Evolutionary conservation across 495 filamentous ascomycete genomes (phyloP).

Genomic region (Aspergillus panamensis): DNA sequence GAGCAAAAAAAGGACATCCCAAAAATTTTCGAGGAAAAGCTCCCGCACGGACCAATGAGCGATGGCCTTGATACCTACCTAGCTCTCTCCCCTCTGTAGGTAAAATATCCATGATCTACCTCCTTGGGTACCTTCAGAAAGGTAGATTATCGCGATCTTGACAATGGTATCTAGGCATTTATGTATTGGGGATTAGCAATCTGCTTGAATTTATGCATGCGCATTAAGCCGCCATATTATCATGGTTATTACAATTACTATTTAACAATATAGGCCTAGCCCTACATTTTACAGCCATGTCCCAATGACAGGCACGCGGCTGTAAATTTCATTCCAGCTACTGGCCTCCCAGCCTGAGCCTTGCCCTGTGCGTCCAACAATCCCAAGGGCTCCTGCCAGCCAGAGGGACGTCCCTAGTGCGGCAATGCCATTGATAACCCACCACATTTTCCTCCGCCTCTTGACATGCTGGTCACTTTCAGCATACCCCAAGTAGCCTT

Average conservation of each 20-base stretch:
- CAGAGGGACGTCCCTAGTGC: slow-evolving; percentile 60
- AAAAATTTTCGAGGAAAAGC: not conserved
- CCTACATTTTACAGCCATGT: slow-evolving; percentile 40
- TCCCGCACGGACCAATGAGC: not conserved
- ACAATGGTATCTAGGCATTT: too few relatives aligned
- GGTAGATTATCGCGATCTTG: too few relatives aligned
- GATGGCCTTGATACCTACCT: not conserved
- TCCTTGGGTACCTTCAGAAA: too few relatives aligned
- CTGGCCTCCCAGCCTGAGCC: slow-evolving; percentile 74
- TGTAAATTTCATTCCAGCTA: slow-evolving; percentile 70
- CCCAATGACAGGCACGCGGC: slow-evolving; percentile 50
- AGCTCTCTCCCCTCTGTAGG: too few relatives aligned
- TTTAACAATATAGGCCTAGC: not conserved
- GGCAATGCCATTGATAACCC: slow-evolving; percentile 61
- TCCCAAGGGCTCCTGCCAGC: slow-evolving; percentile 75
- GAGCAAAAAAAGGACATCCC: not conserved
- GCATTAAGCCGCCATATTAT: not conserved
- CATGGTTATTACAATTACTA: slow-evolving; percentile 10
- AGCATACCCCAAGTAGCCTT: slow-evolving; percentile 36
- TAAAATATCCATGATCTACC: too few relatives aligned
- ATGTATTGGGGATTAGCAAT: too few relatives aligned
- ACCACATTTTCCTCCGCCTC: slow-evolving; percentile 59
- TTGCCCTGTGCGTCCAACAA: slow-evolving; percentile 69
- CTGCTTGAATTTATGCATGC: not conserved
- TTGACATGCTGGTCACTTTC: slow-evolving; percentile 39